Conservation (phyloP, 2,329 filamentous ascomycete species). For the Neonectria ditissima region DNA sequence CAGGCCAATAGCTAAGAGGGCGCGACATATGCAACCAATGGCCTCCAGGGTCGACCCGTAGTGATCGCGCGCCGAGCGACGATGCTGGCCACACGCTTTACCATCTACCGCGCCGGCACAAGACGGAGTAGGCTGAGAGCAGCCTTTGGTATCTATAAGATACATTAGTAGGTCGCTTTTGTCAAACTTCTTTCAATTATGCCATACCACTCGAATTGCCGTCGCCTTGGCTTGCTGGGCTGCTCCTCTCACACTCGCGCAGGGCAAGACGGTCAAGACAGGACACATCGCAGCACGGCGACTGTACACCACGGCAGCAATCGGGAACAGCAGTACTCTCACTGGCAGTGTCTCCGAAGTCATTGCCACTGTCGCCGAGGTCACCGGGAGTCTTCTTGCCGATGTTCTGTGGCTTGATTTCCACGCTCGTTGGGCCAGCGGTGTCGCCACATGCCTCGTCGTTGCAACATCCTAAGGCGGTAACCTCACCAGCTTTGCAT, state of each 20-base stretch:
- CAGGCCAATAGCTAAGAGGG: constrained; percentile 62
- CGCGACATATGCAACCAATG: constrained; percentile 66
- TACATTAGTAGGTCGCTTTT: background rate
- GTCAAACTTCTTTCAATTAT: no score
- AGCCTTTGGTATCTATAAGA: background rate
- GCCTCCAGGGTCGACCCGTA: constrained; percentile 60
- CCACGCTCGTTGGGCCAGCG: background rate
- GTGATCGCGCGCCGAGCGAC: constrained; percentile 48
- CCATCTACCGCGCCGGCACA: constrained; percentile 37
- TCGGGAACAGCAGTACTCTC: constrained; percentile 27
- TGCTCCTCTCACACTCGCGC: constrained; percentile 51
- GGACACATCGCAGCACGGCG: constrained; percentile 57
- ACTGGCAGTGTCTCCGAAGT: background rate
- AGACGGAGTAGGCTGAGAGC: constrained; percentile 1
- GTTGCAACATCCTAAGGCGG: constrained; percentile 10
- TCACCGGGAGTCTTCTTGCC: background rate
- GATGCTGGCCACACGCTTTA: constrained; percentile 54
- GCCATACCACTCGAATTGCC: constrained; percentile 14
- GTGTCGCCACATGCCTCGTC: constrained; percentile 20
- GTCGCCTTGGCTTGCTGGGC: background rate
- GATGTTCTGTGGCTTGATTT: background rate
- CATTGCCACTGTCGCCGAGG: constrained; percentile 13
- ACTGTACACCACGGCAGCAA: constrained; percentile 57
- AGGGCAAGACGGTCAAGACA: constrained; percentile 59
- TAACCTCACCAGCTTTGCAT: background rate